Percentiles rank a stretch among this genome's conserved stretches.
These are phyloP conservation scores for Solanum stenotomum DNA, from an alignment of 257 asterid genomes.

Conservation along the genomic window DNA sequence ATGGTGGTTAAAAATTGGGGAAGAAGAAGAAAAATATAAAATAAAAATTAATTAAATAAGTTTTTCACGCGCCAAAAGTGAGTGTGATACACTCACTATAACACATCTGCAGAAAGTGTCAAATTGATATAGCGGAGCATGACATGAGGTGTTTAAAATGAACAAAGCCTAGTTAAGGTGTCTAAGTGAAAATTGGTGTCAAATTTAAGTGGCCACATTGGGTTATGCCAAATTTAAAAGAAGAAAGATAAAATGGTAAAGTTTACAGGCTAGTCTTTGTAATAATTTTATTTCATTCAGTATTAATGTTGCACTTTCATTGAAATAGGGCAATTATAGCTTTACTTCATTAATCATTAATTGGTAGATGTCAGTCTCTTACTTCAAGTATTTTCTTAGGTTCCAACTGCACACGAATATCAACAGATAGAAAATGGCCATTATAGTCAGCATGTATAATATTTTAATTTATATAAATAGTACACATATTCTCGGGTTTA, in stretches of 20 bases:
- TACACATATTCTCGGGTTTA: not conserved
- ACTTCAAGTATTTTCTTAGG: not conserved
- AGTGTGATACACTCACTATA: no score
- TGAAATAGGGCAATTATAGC: not conserved
- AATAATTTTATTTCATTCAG: not conserved
- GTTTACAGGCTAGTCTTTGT: not conserved
- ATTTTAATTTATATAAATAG: no score
- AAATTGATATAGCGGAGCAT: no score
- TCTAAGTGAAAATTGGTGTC: no score
- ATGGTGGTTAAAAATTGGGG: no score
- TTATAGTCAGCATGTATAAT: not conserved
- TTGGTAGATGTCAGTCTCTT: not conserved
- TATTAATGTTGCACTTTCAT: not conserved
- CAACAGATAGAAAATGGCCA: not conserved
- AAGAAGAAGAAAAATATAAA: no score
- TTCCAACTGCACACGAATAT: not conserved
- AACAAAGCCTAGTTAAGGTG: no score
- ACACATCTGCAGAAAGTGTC: no score
- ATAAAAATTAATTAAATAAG: no score
- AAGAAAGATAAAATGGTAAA: not conserved
- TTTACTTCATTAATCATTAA: not conserved
- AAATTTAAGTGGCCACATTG: no score
- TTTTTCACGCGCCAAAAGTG: no score
- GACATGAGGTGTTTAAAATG: no score
- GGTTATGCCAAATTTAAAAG: not conserved